Percentiles rank a stretch among this genome's conserved stretches.
phyloP scores from a whole-genome alignment of 805 yeast genomes.

The Kazachstania bromeliacearum region DNA sequence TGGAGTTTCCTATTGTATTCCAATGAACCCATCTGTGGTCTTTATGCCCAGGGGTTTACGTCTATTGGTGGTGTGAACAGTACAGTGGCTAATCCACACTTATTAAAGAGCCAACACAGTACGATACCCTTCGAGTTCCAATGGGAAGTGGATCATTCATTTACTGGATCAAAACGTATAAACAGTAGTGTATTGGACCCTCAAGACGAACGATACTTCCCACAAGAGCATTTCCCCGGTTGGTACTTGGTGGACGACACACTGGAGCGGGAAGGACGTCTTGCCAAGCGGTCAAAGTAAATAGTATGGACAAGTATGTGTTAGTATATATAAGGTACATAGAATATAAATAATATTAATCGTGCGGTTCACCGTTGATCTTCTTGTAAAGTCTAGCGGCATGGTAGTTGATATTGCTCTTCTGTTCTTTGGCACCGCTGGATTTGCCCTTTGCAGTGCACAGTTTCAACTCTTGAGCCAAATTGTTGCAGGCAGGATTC shows the following conservation, averaged over 20 bases:
- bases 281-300: constrained; percentile 7
- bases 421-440: constrained; percentile 15
- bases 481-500: constrained; percentile 48
- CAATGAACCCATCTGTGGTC: constrained; percentile 55
- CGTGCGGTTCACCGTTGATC: constrained; percentile 40
- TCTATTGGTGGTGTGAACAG: constrained; percentile 73
- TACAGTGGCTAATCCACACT: constrained; percentile 64
- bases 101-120: constrained; percentile 15
- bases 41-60: constrained; percentile 82
- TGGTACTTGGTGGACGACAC: constrained; percentile 27
- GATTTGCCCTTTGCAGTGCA: constrained; percentile 45
- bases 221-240: constrained; percentile 20
- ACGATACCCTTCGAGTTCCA: constrained; percentile 8
- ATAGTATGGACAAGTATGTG: background rate
- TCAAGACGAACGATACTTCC: constrained; percentile 5
- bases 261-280: constrained; percentile 28
- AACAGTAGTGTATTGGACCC: too few species aligned
- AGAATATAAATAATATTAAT: too few species aligned
- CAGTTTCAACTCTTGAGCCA: constrained; percentile 60
- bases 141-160: constrained; percentile 21
- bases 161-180: too few species aligned
- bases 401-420: constrained; percentile 43
- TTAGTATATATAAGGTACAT: background rate
- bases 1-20: constrained; percentile 71
- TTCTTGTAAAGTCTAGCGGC: constrained; percentile 42